Percentiles rank a stretch among this genome's conserved stretches.
Evolutionary conservation across 192 early-diverging fungal species (phyloP).

Genomic region (Pilaira anomala): DNA sequence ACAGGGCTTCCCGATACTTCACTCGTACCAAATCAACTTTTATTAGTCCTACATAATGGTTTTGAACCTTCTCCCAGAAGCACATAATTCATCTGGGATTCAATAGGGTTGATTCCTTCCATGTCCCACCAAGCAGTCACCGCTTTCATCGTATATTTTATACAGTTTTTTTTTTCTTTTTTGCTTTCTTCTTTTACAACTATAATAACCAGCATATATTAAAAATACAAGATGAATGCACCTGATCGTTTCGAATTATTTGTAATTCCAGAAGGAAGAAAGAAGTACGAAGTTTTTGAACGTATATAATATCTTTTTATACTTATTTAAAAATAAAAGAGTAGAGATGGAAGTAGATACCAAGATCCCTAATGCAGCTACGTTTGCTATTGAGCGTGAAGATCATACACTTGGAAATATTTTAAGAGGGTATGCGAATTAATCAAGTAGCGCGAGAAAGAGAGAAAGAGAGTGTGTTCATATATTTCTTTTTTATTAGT

Average conservation of each 20-base stretch:
- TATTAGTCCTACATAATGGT: no score
- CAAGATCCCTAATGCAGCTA: conserved; percentile 91
- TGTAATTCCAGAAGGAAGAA: conserved; percentile 69
- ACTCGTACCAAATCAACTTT: no score
- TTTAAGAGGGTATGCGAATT: conserved; percentile 70
- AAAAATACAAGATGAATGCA: conserved; percentile 62
- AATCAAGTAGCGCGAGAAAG: not conserved
- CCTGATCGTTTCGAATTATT: conserved; percentile 84
- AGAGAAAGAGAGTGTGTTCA: not conserved
- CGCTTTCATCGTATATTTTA: not conserved
- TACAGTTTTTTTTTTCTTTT: not conserved
- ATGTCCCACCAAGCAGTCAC: no score
- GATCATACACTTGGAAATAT: conserved; percentile 98
- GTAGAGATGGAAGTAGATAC: conserved; percentile 82
- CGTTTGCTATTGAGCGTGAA: conserved; percentile 88
- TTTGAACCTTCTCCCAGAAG: no score
- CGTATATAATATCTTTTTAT: not conserved
- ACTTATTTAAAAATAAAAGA: conserved; percentile 35
- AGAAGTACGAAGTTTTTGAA: conserved; percentile 50
- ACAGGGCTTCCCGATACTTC: no score
- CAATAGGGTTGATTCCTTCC: no score
- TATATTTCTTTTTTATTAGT: conserved; percentile 39
- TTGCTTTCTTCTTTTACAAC: not conserved
- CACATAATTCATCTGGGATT: no score
- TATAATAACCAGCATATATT: not conserved